Percentiles rank a stretch among this genome's conserved stretches.
phyloP scores from a whole-genome alignment of 257 asterid species.

The Capsicum pubescens region DNA sequence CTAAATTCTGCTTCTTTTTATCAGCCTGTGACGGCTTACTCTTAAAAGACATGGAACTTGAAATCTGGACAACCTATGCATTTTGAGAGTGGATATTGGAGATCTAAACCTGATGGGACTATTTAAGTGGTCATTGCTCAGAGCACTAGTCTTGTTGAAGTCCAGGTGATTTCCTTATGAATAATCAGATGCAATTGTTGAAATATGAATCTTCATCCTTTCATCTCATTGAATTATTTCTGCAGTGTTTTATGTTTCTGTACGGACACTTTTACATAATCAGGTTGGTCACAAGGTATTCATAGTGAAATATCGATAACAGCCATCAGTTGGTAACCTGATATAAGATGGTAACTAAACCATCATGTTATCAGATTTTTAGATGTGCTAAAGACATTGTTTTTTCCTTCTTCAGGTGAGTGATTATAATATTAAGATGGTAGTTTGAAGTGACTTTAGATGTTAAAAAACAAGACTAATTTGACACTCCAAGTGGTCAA shows the following conservation, averaged over 20 bases:
- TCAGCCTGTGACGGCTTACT: slow-evolving; percentile 61
- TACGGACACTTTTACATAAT: neutral
- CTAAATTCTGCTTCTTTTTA: slow-evolving; percentile 1
- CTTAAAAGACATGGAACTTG: slow-evolving; percentile 75
- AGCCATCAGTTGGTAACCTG: neutral
- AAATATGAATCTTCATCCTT: neutral
- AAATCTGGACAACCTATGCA: slow-evolving; percentile 72
- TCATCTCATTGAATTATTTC: neutral
- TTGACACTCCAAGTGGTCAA: neutral
- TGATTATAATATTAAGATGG: neutral
- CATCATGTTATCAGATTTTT: neutral
- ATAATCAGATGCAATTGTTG: neutral
- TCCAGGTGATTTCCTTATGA: slow-evolving; percentile 46
- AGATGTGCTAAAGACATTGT: neutral
- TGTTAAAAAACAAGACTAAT: neutral
- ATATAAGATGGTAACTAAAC: neutral
- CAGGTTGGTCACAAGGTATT: neutral
- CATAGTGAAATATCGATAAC: neutral
- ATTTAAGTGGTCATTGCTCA: slow-evolving; percentile 76
- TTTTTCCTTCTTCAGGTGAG: neutral
- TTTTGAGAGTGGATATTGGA: slow-evolving; percentile 73
- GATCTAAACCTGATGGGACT: slow-evolving; percentile 66
- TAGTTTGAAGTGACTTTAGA: neutral
- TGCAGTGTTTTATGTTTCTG: too few species aligned
- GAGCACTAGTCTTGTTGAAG: slow-evolving; percentile 82